These are phyloP conservation scores for Escallonia rubra DNA, from an alignment of 129 eudicot genomes.

Conservation along the genomic window DNA sequence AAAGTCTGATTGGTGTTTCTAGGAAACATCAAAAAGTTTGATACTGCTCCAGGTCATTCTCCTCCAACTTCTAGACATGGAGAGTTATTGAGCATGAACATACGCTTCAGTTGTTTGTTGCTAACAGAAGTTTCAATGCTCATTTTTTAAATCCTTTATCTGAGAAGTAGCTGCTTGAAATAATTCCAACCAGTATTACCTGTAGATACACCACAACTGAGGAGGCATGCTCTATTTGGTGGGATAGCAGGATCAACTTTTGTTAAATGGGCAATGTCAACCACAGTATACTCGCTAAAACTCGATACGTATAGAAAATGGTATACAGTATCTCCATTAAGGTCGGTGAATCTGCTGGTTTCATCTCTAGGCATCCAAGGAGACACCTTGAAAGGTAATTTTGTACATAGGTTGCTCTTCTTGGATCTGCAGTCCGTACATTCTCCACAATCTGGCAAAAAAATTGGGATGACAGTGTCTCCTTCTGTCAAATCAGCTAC, in stretches of 20 bases:
- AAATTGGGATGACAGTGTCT: conserved; percentile 46
- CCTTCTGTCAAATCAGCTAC: conserved; percentile 43
- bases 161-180: no score
- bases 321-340: conserved; percentile 46
- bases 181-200: conserved; percentile 22
- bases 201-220: conserved; percentile 69
- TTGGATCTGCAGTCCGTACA: conserved; percentile 46
- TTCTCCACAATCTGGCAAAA: conserved; percentile 49
- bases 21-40: no score
- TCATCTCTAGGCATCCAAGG: conserved; percentile 59
- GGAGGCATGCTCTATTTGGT: conserved; percentile 61
- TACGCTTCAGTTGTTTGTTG: no score
- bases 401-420: conserved; percentile 58
- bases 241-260: conserved; percentile 49
- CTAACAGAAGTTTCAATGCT: no score
- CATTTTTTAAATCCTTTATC: no score
- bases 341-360: conserved; percentile 61
- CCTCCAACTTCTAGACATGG: no score
- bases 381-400: conserved; percentile 36
- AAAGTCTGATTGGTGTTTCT: no score
- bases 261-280: conserved; percentile 35
- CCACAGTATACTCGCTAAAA: conserved; percentile 61
- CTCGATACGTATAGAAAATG: conserved; percentile 51
- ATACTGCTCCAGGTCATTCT: no score
- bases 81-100: no score